Evolutionary conservation across 306 rosid species (phyloP), one percentile per base, ranked within the genome.

Genomic region (Cucurbita argyrosperma): DNA sequence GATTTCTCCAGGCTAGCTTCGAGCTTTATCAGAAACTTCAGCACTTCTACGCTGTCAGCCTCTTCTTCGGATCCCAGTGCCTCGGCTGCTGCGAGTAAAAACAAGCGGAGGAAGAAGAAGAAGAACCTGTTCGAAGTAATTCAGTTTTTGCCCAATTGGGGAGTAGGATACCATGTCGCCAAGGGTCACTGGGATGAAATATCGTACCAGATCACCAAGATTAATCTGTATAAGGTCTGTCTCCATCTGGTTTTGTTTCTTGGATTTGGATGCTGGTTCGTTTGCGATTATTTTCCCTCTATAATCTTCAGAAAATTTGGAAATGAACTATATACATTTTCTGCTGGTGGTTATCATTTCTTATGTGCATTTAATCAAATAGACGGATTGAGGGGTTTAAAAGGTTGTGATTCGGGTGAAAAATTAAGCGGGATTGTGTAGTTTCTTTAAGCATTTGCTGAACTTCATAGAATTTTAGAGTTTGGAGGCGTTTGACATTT

Each of bases 91-190:
- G 49, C 83, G 1, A 85, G 77, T 74, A 85, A 86, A 79, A 83
- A 83, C 37, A 91, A 88, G 81, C 89, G 91, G 80, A 68, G 18
- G 74, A 87, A 82, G 84, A 94, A 91, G 84, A 88, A 87, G 96
- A 90, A 91, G 86, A 94, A 94, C 79, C 83, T 95, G 53, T 91
- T 95, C 76, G 99, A 95, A 80, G 92, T 95, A 49, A 87, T 90
- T 72, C 97, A 89, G 84, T 95, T 89, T 70, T 72, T 95, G 30
- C 97, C 99, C 64, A 88, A 80, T 62, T 95, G 97, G 97, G 99
- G 97, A 69, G 69, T 95, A 18, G 96, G 99, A 6, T 87, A 87
- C 72, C 97, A 88, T 78, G 84, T 95, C 92, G 96, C 96, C 59
- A 95, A 95, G 83, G 78, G 85, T 68, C 99, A 95, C 59, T 95